phyloP scores from a whole-genome alignment of 169 alveolate species.

The Plasmodium chabaudi region DNA sequence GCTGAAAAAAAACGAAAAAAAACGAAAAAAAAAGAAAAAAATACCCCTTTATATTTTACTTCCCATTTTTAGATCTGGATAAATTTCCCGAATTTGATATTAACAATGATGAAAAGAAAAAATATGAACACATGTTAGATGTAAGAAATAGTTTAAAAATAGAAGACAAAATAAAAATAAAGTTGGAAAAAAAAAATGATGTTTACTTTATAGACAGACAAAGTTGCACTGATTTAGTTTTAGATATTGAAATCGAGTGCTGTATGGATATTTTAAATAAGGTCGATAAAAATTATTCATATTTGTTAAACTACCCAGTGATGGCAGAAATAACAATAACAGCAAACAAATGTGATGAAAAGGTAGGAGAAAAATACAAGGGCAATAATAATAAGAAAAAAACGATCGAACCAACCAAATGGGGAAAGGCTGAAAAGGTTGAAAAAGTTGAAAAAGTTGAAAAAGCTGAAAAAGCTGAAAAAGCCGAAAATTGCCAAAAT shows the following conservation, averaged over 20 bases:
- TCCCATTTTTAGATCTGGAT: conserved; percentile 16
- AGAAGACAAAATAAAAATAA: conserved; percentile 21
- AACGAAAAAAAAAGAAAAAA: too few relatives aligned
- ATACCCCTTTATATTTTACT: background rate
- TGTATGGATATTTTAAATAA: conserved; percentile 24
- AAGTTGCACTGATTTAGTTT: conserved; percentile 13
- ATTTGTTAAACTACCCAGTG: conserved; percentile 46
- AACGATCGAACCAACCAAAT: background rate
- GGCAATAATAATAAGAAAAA: background rate
- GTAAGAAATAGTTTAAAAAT: conserved; percentile 29
- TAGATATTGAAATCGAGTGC: conserved; percentile 16
- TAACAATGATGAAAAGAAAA: conserved; percentile 47
- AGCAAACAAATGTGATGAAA: background rate
- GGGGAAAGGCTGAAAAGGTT: background rate
- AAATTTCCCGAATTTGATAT: conserved; percentile 3
- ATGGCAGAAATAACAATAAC: conserved; percentile 18
- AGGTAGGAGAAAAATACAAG: background rate
- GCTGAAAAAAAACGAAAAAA: too few relatives aligned
- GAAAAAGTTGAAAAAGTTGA: background rate
- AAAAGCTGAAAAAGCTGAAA: background rate
- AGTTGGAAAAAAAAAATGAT: background rate
- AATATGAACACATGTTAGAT: conserved; percentile 12
- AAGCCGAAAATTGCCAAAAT: background rate
- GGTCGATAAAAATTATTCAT: conserved; percentile 22
- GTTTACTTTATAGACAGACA: conserved; percentile 5